Percentiles rank a stretch among this genome's conserved stretches.
phyloP scores from a whole-genome alignment of 345 rosid species.

The Heritiera littoralis region DNA sequence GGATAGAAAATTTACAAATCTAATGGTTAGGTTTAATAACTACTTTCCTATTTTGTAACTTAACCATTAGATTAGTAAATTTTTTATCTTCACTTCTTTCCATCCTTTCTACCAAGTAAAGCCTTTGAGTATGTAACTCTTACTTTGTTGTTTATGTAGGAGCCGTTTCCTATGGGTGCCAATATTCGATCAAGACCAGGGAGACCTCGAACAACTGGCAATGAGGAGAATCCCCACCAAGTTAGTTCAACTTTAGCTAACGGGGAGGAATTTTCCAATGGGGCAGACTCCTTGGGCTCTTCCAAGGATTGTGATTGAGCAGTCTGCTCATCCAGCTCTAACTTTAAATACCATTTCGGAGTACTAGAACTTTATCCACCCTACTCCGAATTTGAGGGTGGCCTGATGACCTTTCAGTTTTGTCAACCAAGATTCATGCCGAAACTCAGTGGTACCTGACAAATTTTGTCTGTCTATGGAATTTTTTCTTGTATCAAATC shows the following conservation, averaged over 20 bases:
- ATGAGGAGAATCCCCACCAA: slow-evolving; percentile 49
- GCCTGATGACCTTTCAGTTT: slow-evolving; percentile 39
- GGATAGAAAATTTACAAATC: no score
- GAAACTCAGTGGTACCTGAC: slow-evolving; percentile 34
- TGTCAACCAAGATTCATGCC: slow-evolving; percentile 30
- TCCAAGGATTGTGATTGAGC: slow-evolving; percentile 44
- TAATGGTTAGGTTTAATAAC: no score
- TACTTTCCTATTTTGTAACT: no score
- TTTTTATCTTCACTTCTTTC: no score
- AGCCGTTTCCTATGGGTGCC: slow-evolving; percentile 84
- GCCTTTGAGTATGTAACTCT: neutral
- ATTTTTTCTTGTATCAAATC: slow-evolving; percentile 23
- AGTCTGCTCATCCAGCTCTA: slow-evolving; percentile 35
- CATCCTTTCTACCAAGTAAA: no score
- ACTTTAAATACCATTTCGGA: slow-evolving; percentile 35
- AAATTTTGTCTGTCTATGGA: slow-evolving; percentile 23
- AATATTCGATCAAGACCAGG: slow-evolving; percentile 71
- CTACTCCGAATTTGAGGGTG: slow-evolving; percentile 44
- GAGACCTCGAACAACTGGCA: slow-evolving; percentile 54
- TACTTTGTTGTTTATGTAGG: slow-evolving; percentile 40
- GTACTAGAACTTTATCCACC: slow-evolving; percentile 36
- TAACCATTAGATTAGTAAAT: no score
- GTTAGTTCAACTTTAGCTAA: slow-evolving; percentile 46
- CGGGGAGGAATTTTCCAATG: slow-evolving; percentile 61
- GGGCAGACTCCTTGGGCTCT: slow-evolving; percentile 48